These are phyloP conservation scores for Lipomyces oligophaga DNA, from an alignment of 805 yeast species.

Conservation along the genomic window DNA sequence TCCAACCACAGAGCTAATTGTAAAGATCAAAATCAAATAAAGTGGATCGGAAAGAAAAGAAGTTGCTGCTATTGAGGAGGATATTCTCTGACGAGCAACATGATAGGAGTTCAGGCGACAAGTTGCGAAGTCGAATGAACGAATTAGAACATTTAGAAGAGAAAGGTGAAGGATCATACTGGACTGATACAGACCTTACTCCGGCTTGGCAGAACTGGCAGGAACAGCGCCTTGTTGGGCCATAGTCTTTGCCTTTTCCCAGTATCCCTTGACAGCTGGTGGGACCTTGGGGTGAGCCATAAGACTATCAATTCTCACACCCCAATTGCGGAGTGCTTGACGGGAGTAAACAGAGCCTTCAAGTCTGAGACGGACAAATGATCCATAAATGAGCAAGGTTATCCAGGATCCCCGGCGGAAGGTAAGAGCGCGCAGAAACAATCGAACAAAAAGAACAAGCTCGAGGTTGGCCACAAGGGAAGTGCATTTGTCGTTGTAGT, in stretches of 20 bases:
- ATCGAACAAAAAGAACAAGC: constrained; percentile 44
- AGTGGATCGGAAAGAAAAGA: too few species aligned
- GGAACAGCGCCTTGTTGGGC: constrained; percentile 16
- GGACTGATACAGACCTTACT: too few species aligned
- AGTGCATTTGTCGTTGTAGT: constrained; percentile 58
- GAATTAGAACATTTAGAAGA: too few species aligned
- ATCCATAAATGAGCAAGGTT: constrained; percentile 44
- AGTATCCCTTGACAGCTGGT: constrained; percentile 45
- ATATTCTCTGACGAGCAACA: too few species aligned
- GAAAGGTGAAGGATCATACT: too few species aligned
- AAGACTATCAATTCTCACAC: constrained; percentile 59
- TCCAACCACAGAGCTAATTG: too few species aligned
- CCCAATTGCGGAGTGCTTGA: constrained; percentile 62
- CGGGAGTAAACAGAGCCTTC: constrained; percentile 74
- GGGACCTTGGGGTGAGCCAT: constrained; percentile 55
- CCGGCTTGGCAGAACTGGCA: too few species aligned
- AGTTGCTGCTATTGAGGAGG: too few species aligned
- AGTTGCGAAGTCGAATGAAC: too few species aligned
- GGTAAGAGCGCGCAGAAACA: constrained; percentile 48
- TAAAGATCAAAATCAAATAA: too few species aligned
- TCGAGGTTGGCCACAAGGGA: constrained; percentile 58
- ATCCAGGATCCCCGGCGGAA: constrained; percentile 63
- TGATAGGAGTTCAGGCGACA: too few species aligned
- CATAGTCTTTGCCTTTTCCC: constrained; percentile 48
- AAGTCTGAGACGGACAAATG: constrained; percentile 72